Conservation (phyloP, 495 filamentous ascomycete genomes). For the Cudoniella acicularis region DNA sequence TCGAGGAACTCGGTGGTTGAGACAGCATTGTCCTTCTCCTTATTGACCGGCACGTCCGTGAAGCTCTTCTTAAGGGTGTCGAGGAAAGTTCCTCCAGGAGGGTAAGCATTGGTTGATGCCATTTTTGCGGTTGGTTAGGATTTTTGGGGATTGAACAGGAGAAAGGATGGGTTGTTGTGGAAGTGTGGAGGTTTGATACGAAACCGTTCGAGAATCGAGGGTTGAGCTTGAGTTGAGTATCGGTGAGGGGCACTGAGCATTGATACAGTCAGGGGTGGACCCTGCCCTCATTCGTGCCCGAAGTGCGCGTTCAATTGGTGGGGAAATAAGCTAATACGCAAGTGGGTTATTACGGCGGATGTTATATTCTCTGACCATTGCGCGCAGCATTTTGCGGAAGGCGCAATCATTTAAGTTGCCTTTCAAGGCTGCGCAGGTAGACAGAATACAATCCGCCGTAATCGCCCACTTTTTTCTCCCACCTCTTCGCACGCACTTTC, state of each 20-base stretch:
- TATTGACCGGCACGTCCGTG: constrained; percentile 70
- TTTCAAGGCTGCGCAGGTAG: background rate
- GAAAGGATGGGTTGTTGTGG: background rate
- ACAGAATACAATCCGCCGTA: background rate
- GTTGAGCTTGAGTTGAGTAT: background rate
- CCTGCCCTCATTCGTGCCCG: background rate
- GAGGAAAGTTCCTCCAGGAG: constrained; percentile 74
- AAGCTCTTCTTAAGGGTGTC: constrained; percentile 80
- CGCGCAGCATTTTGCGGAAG: background rate
- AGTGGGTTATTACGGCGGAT: background rate
- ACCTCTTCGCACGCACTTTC: background rate
- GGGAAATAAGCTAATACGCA: background rate
- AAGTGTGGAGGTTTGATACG: background rate
- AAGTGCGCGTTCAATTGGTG: too few relatives aligned
- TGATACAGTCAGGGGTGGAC: background rate
- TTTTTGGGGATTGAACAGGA: background rate
- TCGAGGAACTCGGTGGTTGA: constrained; percentile 86
- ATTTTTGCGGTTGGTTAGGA: constrained; percentile 3
- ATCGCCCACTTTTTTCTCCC: background rate
- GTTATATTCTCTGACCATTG: background rate
- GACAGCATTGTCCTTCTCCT: constrained; percentile 69
- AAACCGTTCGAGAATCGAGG: background rate
- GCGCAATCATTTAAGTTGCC: background rate
- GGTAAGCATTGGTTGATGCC: constrained; percentile 29
- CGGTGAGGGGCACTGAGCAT: background rate